Evolutionary conservation across 2,329 filamentous ascomycete species (phyloP), one percentile per base, ranked within the genome.

Genomic region (Ophiognomonia clavigignenti-juglandacearum): DNA sequence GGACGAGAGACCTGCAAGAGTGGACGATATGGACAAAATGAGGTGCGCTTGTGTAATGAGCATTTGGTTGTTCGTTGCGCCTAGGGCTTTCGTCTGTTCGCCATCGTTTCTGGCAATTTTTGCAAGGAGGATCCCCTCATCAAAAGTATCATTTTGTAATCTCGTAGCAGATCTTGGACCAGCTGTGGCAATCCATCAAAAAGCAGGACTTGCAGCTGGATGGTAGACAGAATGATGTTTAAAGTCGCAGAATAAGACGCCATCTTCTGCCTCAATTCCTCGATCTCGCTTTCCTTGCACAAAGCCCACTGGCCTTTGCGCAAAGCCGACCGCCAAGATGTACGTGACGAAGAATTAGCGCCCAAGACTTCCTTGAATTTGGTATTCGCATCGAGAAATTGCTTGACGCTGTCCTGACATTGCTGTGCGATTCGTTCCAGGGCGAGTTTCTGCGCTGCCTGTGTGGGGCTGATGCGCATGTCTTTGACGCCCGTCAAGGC

Each of bases 231-330:
- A 4, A 26, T 48, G 23, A 43, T 10, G 16, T 43, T 43, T 20
- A 48, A 8, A 2, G 39, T 39, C 20, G 26, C 14, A n/a, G 35
- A 38, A 24, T 39, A 26, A 18, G 39, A 23, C 22, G 34, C 26
- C 27, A 39, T 39, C 34, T 48, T 26, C 10, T 19, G 26, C 9
- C 26, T 39, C 19, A 47, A 39, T 6, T 22, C 23, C 11, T 47
- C 34, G 9, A 47, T 26, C 10, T 16, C 39, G 20, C 13, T 26
- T 27, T 43, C 34, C n/a, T 24, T 48, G 22, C 19, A 39, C 14
- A 48, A 11, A 10, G 45, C 39, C 39, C 34, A 48, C 22, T 48
- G 39, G 13, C 38, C 31, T 24, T 48, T 42, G 26, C 43, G 39
- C 11, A 43, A 22, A 20, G 32, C 26, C n/a, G 26, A 9, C 11